Conservation (phyloP, 2,329 filamentous ascomycete genomes). For the Alternaria incomplexa region DNA sequence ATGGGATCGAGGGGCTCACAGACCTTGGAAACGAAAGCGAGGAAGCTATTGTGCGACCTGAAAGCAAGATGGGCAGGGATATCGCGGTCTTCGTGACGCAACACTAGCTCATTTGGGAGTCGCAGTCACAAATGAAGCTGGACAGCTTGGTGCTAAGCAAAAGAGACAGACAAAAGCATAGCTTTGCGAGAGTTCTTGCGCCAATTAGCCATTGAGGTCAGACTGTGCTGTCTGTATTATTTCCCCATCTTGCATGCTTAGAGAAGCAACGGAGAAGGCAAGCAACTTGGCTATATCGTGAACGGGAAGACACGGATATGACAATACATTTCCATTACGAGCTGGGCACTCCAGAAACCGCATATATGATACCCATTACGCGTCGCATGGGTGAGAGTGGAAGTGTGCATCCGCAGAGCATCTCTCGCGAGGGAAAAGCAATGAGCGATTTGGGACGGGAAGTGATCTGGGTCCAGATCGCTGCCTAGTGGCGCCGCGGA, state of each 20-base stretch:
- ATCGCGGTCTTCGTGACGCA: background rate
- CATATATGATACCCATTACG: background rate
- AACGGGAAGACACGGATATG: background rate
- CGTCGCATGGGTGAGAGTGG: background rate
- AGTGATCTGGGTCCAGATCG: background rate
- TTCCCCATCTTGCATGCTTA: background rate
- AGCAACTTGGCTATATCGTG: background rate
- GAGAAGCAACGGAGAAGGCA: background rate
- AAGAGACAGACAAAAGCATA: background rate
- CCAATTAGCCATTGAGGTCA: background rate
- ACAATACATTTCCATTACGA: background rate
- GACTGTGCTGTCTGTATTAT: background rate
- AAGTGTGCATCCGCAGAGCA: background rate
- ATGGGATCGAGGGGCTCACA: background rate
- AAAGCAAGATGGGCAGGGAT: background rate
- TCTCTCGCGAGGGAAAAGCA: too few relatives aligned
- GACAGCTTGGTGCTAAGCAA: background rate
- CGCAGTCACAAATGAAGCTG: background rate
- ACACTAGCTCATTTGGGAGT: background rate
- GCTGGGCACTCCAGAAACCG: background rate
- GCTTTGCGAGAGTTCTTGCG: background rate
- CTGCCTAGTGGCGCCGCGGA: background rate
- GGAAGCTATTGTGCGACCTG: background rate
- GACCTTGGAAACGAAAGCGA: background rate
- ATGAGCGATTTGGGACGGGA: background rate